Base-by-base conservation (phyloP, 768 basidiomycete species). In the Suillus subluteus region DNA sequence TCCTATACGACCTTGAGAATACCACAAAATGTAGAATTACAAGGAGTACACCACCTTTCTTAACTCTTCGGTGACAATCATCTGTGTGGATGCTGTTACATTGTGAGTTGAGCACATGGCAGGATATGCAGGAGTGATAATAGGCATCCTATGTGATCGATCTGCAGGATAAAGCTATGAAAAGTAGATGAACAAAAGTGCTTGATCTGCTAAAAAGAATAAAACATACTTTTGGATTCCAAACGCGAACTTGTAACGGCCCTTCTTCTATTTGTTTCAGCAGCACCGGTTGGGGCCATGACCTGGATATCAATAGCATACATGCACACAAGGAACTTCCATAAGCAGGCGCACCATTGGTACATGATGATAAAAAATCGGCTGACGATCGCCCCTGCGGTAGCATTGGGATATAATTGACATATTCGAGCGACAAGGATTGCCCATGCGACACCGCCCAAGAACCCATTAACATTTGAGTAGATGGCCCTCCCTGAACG, bases 101-200 rank as follows among this genome's bases (percentile, higher is more conserved):
- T 99, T 99, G 81, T 99, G 98, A 21, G 98, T 99, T 32, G 97
- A 88, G 77, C 97, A 99, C 97, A 99, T 99, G 7, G 97, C 91
- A 56, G 98, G 98, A 79, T 98, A 99, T 13, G 98, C 96, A 4
- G 98, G 98, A 2, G 98, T 99, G 72, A 99, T 99, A 73, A 99
- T 98, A 15, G 98, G 98, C 98, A 99, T 99, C 70, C 95, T 87
- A 79, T 99, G 98, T n/a, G 93, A 87, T 66, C 93, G 86, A 78
- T 98, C 96, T 67, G 88, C 88, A 6, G 95, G 95, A 77, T 97
- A 98, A 64, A 98, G 78, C 92, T 96, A 66, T 37, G 26, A 46
- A n/a, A 61, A 15, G 23, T 55, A 40, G 48, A 55, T 74, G 11
- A 73, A 62, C 21, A 16, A 15, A 26, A 15, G 7, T 3, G 23